Conservation (phyloP, 495 filamentous ascomycete genomes). For the Penicillium ochrochloron region DNA sequence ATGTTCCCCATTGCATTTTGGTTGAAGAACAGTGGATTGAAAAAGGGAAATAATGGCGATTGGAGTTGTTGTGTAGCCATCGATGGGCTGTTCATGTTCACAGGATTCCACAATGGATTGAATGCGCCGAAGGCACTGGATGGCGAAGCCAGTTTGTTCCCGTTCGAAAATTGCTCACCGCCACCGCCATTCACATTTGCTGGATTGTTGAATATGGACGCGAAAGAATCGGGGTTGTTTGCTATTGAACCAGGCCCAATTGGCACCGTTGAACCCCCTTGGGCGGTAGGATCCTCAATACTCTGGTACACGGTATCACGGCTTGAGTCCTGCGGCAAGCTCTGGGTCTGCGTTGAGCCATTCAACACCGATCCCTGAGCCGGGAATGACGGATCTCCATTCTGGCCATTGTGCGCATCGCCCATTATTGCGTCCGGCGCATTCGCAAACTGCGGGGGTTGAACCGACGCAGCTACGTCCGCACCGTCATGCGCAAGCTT, state of each 20-base stretch:
- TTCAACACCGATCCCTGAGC: not conserved
- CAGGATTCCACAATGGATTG: slow-evolving; percentile 26
- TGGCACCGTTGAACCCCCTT: not conserved
- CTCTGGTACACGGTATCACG: not conserved
- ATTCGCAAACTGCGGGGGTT: not conserved
- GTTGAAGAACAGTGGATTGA: slow-evolving; percentile 15
- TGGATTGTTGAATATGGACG: not conserved
- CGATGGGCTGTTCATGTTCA: slow-evolving; percentile 6
- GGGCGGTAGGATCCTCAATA: not conserved
- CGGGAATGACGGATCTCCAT: not conserved
- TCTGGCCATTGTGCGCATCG: not conserved
- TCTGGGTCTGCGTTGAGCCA: not conserved
- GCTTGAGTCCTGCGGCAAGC: not conserved
- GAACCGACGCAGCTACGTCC: not conserved
- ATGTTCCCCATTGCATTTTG: slow-evolving; percentile 5
- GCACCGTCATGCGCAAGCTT: slow-evolving; percentile 23
- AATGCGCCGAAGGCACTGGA: slow-evolving; percentile 22
- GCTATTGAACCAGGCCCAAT: not conserved
- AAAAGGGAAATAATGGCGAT: slow-evolving; percentile 18
- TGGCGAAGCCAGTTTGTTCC: not conserved
- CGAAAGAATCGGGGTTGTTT: not conserved
- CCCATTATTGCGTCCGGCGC: not conserved
- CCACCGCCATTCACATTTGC: not conserved
- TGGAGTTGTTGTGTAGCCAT: not conserved
- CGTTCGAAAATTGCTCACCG: not conserved